These are phyloP conservation scores for Fusarium paranaense DNA, from an alignment of 2,329 filamentous ascomycete species.

Conservation along the genomic window DNA sequence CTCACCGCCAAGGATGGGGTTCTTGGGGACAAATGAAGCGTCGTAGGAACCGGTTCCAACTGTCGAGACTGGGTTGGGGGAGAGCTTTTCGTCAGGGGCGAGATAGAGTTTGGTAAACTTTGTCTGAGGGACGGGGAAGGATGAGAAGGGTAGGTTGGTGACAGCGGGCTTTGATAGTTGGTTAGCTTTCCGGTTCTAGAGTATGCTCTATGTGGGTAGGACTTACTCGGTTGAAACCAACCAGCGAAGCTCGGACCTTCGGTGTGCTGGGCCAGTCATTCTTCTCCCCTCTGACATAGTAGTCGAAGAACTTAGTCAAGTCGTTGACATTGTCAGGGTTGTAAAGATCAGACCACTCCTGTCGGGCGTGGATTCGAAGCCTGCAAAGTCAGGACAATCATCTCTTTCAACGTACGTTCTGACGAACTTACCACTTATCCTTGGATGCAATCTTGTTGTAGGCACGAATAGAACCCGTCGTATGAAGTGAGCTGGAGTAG, in stretches of 20 bases:
- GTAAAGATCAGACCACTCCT: neutral
- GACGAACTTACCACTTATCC: neutral
- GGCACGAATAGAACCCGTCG: neutral
- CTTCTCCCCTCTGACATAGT: neutral
- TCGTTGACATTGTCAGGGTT: neutral
- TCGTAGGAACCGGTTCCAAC: neutral
- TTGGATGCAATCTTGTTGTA: neutral
- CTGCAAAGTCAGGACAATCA: neutral
- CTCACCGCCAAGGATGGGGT: neutral
- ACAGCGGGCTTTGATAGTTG: neutral
- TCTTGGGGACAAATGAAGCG: neutral
- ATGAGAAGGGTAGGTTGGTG: neutral
- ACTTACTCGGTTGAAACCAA: neutral
- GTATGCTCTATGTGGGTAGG: neutral
- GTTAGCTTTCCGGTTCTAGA: neutral
- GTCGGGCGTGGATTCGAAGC: neutral
- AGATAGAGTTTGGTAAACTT: neutral
- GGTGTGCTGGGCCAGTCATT: neutral
- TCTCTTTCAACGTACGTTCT: neutral
- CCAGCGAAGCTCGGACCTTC: neutral
- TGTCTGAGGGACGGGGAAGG: neutral
- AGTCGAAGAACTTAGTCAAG: neutral
- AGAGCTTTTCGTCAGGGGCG: neutral
- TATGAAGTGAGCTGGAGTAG: slow-evolving; percentile 3
- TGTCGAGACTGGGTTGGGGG: neutral